Conservation (phyloP, 1,139 yeast genomes). For the Chernovozyma aurita region DNA sequence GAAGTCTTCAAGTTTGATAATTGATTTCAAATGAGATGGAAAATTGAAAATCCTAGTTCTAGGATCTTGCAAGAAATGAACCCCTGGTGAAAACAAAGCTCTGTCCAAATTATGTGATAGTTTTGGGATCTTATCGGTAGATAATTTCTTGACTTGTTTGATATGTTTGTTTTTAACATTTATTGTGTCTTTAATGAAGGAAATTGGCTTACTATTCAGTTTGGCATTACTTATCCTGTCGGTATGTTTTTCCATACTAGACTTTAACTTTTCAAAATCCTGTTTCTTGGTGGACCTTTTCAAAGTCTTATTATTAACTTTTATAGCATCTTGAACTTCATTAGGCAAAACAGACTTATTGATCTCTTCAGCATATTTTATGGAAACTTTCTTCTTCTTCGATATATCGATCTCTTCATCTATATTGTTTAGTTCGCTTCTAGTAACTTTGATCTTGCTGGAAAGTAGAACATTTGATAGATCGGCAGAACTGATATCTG, state of each 20-base stretch:
- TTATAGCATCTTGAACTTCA: slow-evolving; percentile 2
- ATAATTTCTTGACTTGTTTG: slow-evolving; percentile 9
- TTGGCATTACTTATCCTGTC: neutral
- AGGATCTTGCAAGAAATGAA: slow-evolving; percentile 75
- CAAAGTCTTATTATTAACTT: neutral
- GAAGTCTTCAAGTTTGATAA: slow-evolving; percentile 66
- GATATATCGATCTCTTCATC: neutral
- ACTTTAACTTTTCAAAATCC: neutral
- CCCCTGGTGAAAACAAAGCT: slow-evolving; percentile 77
- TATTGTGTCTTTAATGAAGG: neutral
- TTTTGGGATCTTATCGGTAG: slow-evolving; percentile 27
- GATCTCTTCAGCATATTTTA: slow-evolving; percentile 2
- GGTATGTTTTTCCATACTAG: neutral
- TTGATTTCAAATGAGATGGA: slow-evolving; percentile 53
- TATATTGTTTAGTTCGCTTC: slow-evolving; percentile 1
- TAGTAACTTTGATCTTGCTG: slow-evolving; percentile 4
- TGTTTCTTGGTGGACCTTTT: neutral
- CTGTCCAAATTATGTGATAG: slow-evolving; percentile 64
- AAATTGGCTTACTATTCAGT: neutral
- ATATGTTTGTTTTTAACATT: neutral
- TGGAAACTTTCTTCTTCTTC: neutral
- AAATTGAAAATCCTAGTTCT: slow-evolving; percentile 72
- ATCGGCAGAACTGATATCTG: slow-evolving; percentile 1
- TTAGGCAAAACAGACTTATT: slow-evolving; percentile 3
- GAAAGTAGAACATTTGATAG: slow-evolving; percentile 2